Conservation (phyloP, 2,329 filamentous ascomycete species). For the Diaporthe citriasiana region DNA sequence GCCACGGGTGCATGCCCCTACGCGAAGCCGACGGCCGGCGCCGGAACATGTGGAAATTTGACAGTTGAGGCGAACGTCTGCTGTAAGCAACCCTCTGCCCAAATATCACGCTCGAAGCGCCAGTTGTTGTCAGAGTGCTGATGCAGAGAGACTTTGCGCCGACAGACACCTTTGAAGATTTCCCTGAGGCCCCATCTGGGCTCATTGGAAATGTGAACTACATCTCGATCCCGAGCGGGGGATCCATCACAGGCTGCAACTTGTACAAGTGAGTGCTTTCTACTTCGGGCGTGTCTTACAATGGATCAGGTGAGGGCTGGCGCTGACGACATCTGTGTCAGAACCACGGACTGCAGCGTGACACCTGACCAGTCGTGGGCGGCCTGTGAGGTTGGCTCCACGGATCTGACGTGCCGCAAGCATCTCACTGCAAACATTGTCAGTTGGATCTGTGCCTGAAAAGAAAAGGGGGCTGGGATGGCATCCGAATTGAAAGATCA, state of each 20-base stretch:
- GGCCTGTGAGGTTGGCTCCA: conserved; percentile 32
- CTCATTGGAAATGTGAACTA: conserved; percentile 35
- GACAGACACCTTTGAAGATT: conserved; percentile 36
- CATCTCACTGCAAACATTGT: conserved; percentile 34
- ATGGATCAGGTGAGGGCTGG: not conserved
- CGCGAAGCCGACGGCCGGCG: conserved; percentile 34
- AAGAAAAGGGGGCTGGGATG: not conserved
- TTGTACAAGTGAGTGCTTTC: conserved; percentile 33
- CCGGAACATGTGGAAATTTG: conserved; percentile 31
- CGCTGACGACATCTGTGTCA: not conserved
- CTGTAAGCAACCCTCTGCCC: not conserved
- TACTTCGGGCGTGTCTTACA: not conserved
- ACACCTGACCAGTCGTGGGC: conserved; percentile 37
- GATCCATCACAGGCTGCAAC: conserved; percentile 22
- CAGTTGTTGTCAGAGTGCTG: not conserved
- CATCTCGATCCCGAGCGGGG: conserved; percentile 28
- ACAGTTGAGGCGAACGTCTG: conserved; percentile 21
- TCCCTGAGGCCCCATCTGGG: conserved; percentile 1
- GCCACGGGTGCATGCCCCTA: conserved; percentile 34
- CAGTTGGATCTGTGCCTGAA: conserved; percentile 36
- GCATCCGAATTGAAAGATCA: not conserved
- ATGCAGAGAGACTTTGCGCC: not conserved
- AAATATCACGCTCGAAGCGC: not conserved
- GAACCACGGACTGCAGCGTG: conserved; percentile 33
- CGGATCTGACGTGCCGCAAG: conserved; percentile 39